phyloP scores from a whole-genome alignment of 106 monocot genomes.

The Posidonia australis region DNA sequence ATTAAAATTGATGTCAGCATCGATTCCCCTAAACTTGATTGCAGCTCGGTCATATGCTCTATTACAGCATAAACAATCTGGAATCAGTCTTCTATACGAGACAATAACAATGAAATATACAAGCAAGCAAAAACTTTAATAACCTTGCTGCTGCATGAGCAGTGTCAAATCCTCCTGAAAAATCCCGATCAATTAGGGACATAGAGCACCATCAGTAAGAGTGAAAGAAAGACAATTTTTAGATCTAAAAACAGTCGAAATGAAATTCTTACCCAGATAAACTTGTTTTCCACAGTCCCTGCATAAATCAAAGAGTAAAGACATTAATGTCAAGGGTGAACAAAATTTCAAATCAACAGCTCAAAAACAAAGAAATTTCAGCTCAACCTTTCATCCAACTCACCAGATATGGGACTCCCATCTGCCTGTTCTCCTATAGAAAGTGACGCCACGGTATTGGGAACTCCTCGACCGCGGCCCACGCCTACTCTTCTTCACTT shows the following conservation, averaged over 20 bases:
- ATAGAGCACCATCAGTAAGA: neutral
- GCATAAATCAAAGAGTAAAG: conserved; percentile 16
- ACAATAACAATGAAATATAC: neutral
- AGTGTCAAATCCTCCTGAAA: conserved; percentile 75
- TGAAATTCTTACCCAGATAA: conserved; percentile 47
- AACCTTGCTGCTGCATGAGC: conserved; percentile 66
- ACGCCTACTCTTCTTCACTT: conserved; percentile 72
- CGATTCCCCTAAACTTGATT: conserved; percentile 22
- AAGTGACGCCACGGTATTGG: conserved; percentile 94
- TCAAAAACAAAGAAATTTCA: neutral
- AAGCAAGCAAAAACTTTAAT: neutral
- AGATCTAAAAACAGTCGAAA: neutral
- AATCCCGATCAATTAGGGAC: neutral
- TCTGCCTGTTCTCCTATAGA: conserved; percentile 87
- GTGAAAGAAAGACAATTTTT: conserved; percentile 1
- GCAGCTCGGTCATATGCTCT: conserved; percentile 27
- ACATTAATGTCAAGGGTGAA: neutral
- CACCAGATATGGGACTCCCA: conserved; percentile 99
- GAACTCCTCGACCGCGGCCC: conserved; percentile 92
- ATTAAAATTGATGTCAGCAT: conserved; percentile 28
- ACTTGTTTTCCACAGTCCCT: conserved; percentile 92
- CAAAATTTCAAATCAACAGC: too few relatives aligned
- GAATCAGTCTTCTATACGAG: neutral
- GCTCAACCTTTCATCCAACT: neutral
- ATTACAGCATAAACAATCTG: neutral